Conservation (phyloP, 495 filamentous ascomycete species). For the Chlorociboria aeruginascens region DNA sequence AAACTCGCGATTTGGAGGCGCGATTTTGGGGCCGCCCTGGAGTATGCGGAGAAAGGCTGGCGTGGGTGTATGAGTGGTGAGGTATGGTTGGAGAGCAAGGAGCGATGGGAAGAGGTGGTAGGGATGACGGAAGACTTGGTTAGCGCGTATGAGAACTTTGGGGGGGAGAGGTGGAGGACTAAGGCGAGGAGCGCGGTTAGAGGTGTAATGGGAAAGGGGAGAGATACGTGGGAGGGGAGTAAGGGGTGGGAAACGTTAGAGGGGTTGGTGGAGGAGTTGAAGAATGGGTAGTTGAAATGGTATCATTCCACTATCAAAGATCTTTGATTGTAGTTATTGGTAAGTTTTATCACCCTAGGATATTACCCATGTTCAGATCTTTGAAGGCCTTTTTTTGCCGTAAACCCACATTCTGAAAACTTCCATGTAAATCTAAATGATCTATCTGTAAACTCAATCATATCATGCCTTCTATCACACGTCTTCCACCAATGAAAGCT, state of each 20-base stretch:
- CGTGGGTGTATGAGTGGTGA: conserved; percentile 45
- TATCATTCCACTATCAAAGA: too few relatives aligned
- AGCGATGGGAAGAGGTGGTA: conserved; percentile 48
- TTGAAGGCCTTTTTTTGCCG: too few relatives aligned
- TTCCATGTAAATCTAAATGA: too few relatives aligned
- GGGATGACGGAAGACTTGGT: conserved; percentile 53
- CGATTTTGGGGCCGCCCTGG: conserved; percentile 57
- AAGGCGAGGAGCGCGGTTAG: conserved; percentile 77
- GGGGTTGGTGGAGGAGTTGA: conserved; percentile 48
- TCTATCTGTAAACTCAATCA: too few relatives aligned
- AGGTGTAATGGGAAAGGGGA: conserved; percentile 71
- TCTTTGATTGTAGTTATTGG: too few relatives aligned
- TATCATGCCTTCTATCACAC: too few relatives aligned
- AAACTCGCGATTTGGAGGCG: conserved; percentile 58
- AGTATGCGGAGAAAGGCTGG: conserved; percentile 84
- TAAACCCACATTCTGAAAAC: too few relatives aligned
- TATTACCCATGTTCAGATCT: too few relatives aligned
- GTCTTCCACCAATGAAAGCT: too few relatives aligned
- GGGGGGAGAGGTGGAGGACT: conserved; percentile 61
- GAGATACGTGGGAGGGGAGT: conserved; percentile 69
- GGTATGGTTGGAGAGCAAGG: conserved; percentile 33
- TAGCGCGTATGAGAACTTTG: conserved; percentile 54
- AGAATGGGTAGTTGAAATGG: conserved; percentile 7
- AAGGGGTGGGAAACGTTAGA: conserved; percentile 55
- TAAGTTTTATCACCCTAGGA: too few relatives aligned